phyloP scores from a whole-genome alignment of 2,329 filamentous ascomycete species.

The Fusarium goolgardi region DNA sequence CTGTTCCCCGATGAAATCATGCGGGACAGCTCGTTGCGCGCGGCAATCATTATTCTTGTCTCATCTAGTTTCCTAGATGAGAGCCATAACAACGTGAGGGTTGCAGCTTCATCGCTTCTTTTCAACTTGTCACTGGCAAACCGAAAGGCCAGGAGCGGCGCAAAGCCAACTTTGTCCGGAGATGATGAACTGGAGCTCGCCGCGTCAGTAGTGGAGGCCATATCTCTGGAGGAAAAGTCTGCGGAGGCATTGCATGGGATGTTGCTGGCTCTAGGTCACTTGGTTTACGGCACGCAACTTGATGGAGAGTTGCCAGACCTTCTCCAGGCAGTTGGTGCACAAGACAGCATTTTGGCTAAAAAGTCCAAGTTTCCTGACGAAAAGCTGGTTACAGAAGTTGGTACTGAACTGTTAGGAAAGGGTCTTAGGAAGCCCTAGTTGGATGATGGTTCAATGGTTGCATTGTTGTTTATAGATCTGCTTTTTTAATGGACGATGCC shows the following conservation, averaged over 20 bases:
- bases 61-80: slow-evolving; percentile 84
- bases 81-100: slow-evolving; percentile 77
- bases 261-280: slow-evolving; percentile 78
- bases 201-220: slow-evolving; percentile 82
- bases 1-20: slow-evolving; percentile 76
- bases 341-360: slow-evolving; percentile 70
- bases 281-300: slow-evolving; percentile 76
- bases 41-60: slow-evolving; percentile 74
- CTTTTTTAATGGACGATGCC: neutral
- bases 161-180: slow-evolving; percentile 70
- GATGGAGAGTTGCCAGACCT: slow-evolving; percentile 84
- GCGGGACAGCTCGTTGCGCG: slow-evolving; percentile 61
- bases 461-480: neutral
- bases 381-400: slow-evolving; percentile 67
- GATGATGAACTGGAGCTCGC: slow-evolving; percentile 83
- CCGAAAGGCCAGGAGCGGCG: slow-evolving; percentile 70
- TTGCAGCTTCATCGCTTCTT: slow-evolving; percentile 83
- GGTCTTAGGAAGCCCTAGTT: slow-evolving; percentile 56
- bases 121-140: slow-evolving; percentile 84
- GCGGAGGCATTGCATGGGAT: slow-evolving; percentile 81
- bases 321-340: slow-evolving; percentile 80
- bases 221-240: slow-evolving; percentile 68
- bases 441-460: neutral
- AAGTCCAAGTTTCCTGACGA: slow-evolving; percentile 67
- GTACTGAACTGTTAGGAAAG: slow-evolving; percentile 62